phyloP scores from a whole-genome alignment of 106 monocot genomes.

The Dendrobium catenatum region DNA sequence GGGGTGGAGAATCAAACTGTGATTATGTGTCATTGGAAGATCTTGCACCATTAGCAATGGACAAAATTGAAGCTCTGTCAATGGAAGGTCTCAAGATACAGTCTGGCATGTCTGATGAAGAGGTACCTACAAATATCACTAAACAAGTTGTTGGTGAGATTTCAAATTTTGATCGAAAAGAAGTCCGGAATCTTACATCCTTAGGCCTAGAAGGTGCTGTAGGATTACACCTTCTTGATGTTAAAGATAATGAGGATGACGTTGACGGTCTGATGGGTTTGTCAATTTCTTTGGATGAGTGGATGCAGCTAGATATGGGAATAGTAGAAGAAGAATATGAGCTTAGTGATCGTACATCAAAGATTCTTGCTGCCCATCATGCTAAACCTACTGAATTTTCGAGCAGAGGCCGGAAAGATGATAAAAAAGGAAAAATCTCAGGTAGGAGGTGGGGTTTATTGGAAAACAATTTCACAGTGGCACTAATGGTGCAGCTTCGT shows the following conservation, averaged over 20 bases:
- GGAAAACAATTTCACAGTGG: constrained; percentile 93
- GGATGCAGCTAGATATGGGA: constrained; percentile 93
- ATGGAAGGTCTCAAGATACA: constrained; percentile 96
- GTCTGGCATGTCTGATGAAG: constrained; percentile 81
- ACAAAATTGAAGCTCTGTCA: constrained; percentile 89
- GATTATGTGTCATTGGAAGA: constrained; percentile 94
- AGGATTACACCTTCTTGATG: constrained; percentile 77
- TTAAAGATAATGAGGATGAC: constrained; percentile 49
- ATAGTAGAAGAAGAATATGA: constrained; percentile 68
- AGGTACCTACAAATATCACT: constrained; percentile 64
- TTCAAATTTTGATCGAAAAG: constrained; percentile 67
- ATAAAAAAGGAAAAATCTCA: constrained; percentile 50
- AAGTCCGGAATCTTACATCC: constrained; percentile 19
- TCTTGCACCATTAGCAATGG: constrained; percentile 96
- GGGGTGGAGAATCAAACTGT: constrained; percentile 19
- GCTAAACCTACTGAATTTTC: constrained; percentile 65
- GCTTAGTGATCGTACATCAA: constrained; percentile 76
- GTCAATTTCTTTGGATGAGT: constrained; percentile 86
- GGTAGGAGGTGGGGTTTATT: constrained; percentile 83
- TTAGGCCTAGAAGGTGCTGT: constrained; percentile 73
- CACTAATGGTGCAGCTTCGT: constrained; percentile 97
- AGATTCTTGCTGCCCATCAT: constrained; percentile 96
- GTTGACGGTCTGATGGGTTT: constrained; percentile 93
- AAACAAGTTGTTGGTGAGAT: constrained; percentile 55
- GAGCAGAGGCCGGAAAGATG: constrained; percentile 35